Base-by-base conservation (phyloP, 345 rosid species). In the Gossypium ekmanianum region DNA sequence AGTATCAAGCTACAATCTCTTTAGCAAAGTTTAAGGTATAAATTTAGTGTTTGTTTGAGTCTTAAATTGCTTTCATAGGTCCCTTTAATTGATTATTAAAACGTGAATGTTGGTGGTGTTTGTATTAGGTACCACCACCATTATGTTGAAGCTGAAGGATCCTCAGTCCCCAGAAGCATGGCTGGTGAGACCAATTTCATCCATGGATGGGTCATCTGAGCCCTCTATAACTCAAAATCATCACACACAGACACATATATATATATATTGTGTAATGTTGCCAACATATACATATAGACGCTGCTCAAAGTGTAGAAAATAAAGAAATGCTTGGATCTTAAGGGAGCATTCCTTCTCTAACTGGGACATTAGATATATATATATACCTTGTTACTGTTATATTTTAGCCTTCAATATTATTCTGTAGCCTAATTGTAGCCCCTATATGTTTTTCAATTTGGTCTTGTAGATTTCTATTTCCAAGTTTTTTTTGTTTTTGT, bases 201-300 rank as follows among this genome's bases (percentile, higher is more conserved):
- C 76, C 89, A 92, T 34, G 92, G 91, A 78, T 92, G 97, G 95
- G 84, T 87, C 71, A 84, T 92, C 75, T 92, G 84, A 90, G 61
- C 16, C 16, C 6, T 75, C 43, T 11, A 41, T 7, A 65, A 16
- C 11, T 34, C 22, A 34, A 57, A 57, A 52, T 17, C 9, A 29
- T 20, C 9, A 29, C 34, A 3, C 3, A 27, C 9, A 29, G 1
- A 29, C 0, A 27, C 3, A 27, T 0, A 59, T 72, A 56, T 43
- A 52, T 54, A 54, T 54, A 18, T 44, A 4, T 6, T n/a, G 4
- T 55, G 34, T 27, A 17, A 69, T 51, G 57, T 48, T 48, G 73
- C 14, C 4, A 51, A 27, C 7, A 27, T 27, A 48, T 69, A 22
- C 13, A 24, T 48, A 14, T 51, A 68, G 59, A 51, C 9, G 17